A percentile compares a stretch with the other conserved stretches of the same genome.
These are phyloP conservation scores for Baeospora myosura DNA, from an alignment of 1,284 basidiomycete genomes.

Conservation along the genomic window DNA sequence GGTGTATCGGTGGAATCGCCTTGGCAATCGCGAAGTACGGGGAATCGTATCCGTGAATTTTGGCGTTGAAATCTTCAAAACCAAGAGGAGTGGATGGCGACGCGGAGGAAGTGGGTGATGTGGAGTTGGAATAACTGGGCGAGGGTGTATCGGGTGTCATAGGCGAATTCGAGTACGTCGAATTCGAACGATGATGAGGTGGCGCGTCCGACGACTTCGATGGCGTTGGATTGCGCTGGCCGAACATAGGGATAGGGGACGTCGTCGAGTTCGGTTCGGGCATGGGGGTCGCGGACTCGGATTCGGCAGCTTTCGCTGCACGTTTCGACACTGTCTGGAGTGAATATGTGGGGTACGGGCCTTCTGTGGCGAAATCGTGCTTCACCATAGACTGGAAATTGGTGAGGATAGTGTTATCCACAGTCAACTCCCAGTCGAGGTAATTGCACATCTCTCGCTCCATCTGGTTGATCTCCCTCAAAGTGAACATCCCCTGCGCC, in stretches of 20 bases:
- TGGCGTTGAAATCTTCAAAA: constrained; percentile 36
- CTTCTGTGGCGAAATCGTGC: constrained; percentile 44
- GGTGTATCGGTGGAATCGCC: constrained; percentile 21
- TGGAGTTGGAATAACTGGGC: constrained; percentile 38
- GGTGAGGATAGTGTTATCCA: constrained; percentile 57
- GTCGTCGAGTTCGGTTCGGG: constrained; percentile 45
- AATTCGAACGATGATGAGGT: constrained; percentile 18
- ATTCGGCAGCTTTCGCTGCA: constrained; percentile 32
- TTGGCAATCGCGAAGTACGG: constrained; percentile 25
- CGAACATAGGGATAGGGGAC: constrained; percentile 42
- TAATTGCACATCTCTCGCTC: constrained; percentile 91
- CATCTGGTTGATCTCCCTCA: constrained; percentile 95
- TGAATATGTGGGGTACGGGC: constrained; percentile 53
- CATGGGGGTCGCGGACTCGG: constrained; percentile 38
- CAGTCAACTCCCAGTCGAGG: constrained; percentile 85
- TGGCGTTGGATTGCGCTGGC: constrained; percentile 26
- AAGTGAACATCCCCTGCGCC: constrained; percentile 83
- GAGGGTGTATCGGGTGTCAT: constrained; percentile 43
- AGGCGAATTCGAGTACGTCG: constrained; percentile 22
- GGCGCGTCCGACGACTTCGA: constrained; percentile 17
- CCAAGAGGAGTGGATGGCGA: constrained; percentile 48
- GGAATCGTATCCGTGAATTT: constrained; percentile 37
- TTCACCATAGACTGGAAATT: constrained; percentile 61
- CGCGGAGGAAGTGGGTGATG: constrained; percentile 47
- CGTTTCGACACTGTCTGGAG: constrained; percentile 51